phyloP scores from a whole-genome alignment of 805 yeast species.

The Candida xiaguanensis region DNA sequence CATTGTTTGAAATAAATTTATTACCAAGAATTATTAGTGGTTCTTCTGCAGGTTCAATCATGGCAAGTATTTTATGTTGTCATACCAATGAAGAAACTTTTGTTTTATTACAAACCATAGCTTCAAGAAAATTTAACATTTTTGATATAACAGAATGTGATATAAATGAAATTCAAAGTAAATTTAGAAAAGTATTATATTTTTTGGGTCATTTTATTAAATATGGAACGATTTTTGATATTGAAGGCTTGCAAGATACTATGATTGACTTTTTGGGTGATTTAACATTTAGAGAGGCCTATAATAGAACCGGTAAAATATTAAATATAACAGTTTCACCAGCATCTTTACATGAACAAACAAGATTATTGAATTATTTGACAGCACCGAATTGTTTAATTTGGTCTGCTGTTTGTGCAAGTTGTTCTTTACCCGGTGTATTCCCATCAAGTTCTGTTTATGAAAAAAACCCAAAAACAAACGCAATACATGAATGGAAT shows the following conservation, averaged over 20 bases:
- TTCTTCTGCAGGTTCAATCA: constrained; percentile 92
- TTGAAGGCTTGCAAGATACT: constrained; percentile 62
- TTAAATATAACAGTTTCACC: constrained; percentile 92
- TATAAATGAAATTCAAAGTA: constrained; percentile 17
- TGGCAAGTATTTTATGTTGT: constrained; percentile 84
- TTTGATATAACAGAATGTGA: constrained; percentile 49
- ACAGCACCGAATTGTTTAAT: constrained; percentile 79
- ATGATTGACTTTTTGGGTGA: constrained; percentile 82
- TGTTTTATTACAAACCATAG: constrained; percentile 55
- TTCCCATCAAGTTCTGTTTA: constrained; percentile 83
- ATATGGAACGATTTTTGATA: constrained; percentile 88
- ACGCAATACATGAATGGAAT: constrained; percentile 76
- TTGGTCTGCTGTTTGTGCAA: constrained; percentile 90
- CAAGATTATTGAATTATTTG: constrained; percentile 71
- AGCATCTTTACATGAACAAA: constrained; percentile 87
- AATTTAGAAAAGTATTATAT: constrained; percentile 43
- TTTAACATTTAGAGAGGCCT: constrained; percentile 90
- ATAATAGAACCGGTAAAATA: constrained; percentile 90
- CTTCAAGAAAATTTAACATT: constrained; percentile 51
- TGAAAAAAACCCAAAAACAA: constrained; percentile 76
- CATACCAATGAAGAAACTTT: constrained; percentile 70
- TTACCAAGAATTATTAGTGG: constrained; percentile 90
- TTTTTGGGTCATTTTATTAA: constrained; percentile 58
- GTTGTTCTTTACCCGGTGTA: constrained; percentile 90
- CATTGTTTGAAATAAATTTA: constrained; percentile 67